Evolutionary conservation across 176 grass and related monocot genomes (phyloP), one percentile per base, ranked within the genome.

Genomic region (Typha latifolia): DNA sequence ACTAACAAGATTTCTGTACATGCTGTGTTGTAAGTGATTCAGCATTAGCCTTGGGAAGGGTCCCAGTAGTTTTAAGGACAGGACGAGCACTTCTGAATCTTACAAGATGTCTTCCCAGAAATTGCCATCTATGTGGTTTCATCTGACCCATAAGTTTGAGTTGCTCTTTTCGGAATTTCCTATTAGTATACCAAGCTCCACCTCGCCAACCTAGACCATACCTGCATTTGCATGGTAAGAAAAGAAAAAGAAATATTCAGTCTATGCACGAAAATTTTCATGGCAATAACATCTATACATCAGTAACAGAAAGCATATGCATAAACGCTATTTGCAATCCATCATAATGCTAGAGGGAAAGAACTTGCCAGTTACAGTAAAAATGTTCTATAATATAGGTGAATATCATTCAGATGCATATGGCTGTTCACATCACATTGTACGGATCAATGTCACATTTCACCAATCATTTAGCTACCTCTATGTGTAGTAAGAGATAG

Each of bases 121-220:
- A 83, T 55, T 88, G 82, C 82, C 85, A 96, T 68, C 72, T 70
- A 0, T 78, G 78, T 2, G 88, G 80, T 57, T 89, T 96, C 14
- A 89, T 79, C 32, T 96, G 93, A 53, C 88, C 88, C 85, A 84
- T 69, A 56, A 81, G 53, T 84, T 88, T 89, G 49, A 84, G 82
- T 61, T 96, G 85, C 75, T 96, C 93, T 68, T 81, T 84, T 19
- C 76, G 80, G 62, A 88, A 75, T 27, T 56, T 56, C 67, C 92
- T 75, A 16, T 78, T 78, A 22, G 80, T 18, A 2, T 96, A 89
- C 93, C 88, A 89, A 53, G 72, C 70, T 52, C 92, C 88, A n/a
- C 92, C 72, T 9, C 92, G 84, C 92, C 92, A 86, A n/a, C 92
- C 92, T 14, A 96, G 53, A 27, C 67, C 67, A n/a, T 86, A 96